These are phyloP conservation scores for Cryptosporidium xiaoi DNA, from an alignment of 169 alveolate species.

Conservation along the genomic window DNA sequence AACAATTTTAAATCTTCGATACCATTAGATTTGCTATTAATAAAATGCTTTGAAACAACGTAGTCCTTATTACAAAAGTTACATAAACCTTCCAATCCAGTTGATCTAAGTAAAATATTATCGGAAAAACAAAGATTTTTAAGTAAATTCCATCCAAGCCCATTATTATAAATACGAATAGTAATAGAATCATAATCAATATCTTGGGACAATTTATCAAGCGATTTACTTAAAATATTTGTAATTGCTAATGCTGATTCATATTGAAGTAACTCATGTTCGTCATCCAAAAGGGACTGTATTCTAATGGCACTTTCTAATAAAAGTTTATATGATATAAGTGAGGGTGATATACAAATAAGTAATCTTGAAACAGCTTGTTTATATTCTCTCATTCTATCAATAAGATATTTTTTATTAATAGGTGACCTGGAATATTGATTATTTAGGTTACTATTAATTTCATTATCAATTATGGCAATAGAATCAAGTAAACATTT, in stretches of 20 bases:
- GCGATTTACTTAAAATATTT: conserved; percentile 43
- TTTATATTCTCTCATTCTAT: conserved; percentile 55
- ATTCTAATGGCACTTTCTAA: conserved; percentile 29
- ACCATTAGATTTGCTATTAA: conserved; percentile 35
- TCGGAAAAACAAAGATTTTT: conserved; percentile 49
- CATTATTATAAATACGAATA: conserved; percentile 38
- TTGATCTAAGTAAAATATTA: conserved; percentile 25
- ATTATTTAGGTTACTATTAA: neutral
- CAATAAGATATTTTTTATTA: conserved; percentile 40
- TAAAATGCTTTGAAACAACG: conserved; percentile 52
- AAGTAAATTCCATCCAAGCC: conserved; percentile 44
- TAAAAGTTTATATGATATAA: conserved; percentile 43
- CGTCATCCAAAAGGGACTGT: conserved; percentile 54
- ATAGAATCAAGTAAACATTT: conserved; percentile 57
- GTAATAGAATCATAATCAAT: conserved; percentile 27
- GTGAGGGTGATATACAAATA: conserved; percentile 34
- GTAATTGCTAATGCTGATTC: conserved; percentile 62
- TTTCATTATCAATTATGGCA: conserved; percentile 40
- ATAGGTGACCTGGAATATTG: conserved; percentile 10
- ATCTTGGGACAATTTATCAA: conserved; percentile 41
- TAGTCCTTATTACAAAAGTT: conserved; percentile 60
- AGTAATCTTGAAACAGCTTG: conserved; percentile 51
- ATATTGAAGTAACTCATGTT: conserved; percentile 63
- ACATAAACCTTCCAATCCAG: conserved; percentile 68
- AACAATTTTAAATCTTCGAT: conserved; percentile 57